phyloP scores from a whole-genome alignment of 179 eudicot species.

The Silene coronaria region DNA sequence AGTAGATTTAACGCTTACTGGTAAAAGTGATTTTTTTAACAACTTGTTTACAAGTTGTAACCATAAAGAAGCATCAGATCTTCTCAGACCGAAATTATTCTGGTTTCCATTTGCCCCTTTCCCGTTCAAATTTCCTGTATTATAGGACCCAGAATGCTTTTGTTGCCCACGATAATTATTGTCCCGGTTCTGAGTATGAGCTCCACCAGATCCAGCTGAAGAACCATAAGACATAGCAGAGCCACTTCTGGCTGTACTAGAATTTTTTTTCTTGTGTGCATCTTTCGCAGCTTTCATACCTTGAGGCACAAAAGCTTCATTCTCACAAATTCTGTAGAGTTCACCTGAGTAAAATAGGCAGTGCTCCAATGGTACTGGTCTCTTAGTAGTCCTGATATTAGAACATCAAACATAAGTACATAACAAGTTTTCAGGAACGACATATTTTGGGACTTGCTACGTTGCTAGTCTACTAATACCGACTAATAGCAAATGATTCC shows the following conservation, averaged over 20 bases:
- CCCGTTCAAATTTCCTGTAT: constrained; percentile 40
- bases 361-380: constrained; percentile 99
- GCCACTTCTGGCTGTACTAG: constrained; percentile 38
- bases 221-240: constrained; percentile 40
- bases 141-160: constrained; percentile 62
- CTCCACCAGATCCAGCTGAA: constrained; percentile 47
- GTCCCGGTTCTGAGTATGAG: constrained; percentile 50
- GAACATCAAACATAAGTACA: constrained; percentile 17
- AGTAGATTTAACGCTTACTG: constrained; percentile 49
- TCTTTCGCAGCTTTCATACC: constrained; percentile 85
- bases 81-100: constrained; percentile 52
- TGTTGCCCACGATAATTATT: constrained; percentile 50
- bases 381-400: constrained; percentile 73
- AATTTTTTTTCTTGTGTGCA: constrained; percentile 57
- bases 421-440: constrained; percentile 6
- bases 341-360: constrained; percentile 89
- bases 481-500: not conserved
- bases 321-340: constrained; percentile 76
- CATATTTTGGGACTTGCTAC: not conserved
- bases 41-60: constrained; percentile 76
- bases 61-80: constrained; percentile 78
- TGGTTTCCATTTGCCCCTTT: constrained; percentile 39
- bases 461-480: not conserved
- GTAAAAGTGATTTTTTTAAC: constrained; percentile 65
- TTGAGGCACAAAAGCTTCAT: constrained; percentile 60